A percentile compares a stretch with the other conserved stretches of the same genome.
These are phyloP conservation scores for Cercospora berteroae DNA, from an alignment of 2,329 filamentous ascomycete species.

Conservation along the genomic window DNA sequence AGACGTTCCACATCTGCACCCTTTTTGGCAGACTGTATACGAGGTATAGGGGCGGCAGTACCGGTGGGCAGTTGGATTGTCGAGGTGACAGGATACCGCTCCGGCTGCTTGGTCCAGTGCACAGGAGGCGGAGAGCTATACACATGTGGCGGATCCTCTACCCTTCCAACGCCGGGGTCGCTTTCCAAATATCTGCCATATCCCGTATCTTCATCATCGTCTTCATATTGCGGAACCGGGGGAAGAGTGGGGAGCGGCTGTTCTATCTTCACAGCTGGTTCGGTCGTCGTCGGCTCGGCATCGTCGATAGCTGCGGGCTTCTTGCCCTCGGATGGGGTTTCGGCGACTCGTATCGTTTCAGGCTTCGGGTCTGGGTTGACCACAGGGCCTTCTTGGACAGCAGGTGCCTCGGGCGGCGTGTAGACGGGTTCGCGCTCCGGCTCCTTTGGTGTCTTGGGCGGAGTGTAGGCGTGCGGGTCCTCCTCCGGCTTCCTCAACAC, in stretches of 20 bases:
- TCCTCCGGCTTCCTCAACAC: constrained; percentile 22
- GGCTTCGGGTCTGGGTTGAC: constrained; percentile 13
- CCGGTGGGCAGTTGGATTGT: constrained; percentile 75
- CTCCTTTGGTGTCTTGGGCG: constrained; percentile 6
- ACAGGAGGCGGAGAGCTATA: constrained; percentile 13
- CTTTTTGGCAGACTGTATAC: constrained; percentile 71
- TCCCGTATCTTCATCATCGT: constrained; percentile 11
- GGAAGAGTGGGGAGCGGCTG: constrained; percentile 15
- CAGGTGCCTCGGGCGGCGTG: background rate
- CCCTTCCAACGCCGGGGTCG: background rate
- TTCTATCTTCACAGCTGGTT: background rate
- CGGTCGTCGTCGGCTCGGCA: background rate
- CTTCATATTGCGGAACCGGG: background rate
- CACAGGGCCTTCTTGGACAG: background rate
- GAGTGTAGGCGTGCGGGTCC: constrained; percentile 12
- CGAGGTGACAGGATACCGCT: constrained; percentile 69
- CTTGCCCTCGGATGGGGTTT: background rate
- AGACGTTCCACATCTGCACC: constrained; percentile 61
- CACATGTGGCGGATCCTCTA: constrained; percentile 10
- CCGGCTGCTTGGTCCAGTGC: constrained; percentile 72
- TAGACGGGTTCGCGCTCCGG: constrained; percentile 11
- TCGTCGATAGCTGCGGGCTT: background rate
- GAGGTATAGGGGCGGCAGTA: constrained; percentile 66
- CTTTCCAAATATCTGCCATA: constrained; percentile 2
- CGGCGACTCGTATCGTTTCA: background rate